Evolutionary conservation across 352 stramenopile genomes (phyloP).

Genomic region (Phytophthora crassamura): DNA sequence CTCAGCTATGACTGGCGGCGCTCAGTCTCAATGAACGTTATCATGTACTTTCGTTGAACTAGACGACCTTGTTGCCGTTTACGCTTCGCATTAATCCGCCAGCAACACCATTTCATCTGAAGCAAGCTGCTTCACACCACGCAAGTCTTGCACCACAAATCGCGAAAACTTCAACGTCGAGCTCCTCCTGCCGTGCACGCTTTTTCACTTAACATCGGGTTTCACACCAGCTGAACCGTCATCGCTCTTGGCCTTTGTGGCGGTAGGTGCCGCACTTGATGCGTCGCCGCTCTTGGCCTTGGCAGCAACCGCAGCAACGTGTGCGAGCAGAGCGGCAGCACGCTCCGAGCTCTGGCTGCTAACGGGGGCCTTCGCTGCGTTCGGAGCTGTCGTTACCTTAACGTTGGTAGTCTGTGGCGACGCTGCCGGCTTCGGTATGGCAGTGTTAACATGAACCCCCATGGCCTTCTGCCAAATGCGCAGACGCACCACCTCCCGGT

Average conservation of each 20-base stretch:
- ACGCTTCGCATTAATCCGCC: background rate
- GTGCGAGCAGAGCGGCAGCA: slow-evolving; percentile 26
- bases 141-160: no score
- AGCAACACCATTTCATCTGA: slow-evolving; percentile 7
- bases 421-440: background rate
- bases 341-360: slow-evolving; percentile 7
- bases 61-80: background rate
- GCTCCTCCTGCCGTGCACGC: background rate
- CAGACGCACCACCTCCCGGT: slow-evolving; percentile 62
- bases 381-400: background rate
- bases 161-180: background rate
- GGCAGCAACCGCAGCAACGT: slow-evolving; percentile 24
- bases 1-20: no score
- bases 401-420: background rate
- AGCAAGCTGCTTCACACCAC: no score
- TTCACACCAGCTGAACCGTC: slow-evolving; percentile 4
- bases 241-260: slow-evolving; percentile 8
- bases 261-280: background rate
- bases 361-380: background rate
- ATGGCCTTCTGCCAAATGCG: slow-evolving; percentile 72
- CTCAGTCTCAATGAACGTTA: no score
- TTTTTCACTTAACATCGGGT: slow-evolving; percentile 6
- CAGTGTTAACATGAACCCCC: slow-evolving; percentile 8
- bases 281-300: background rate
- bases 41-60: slow-evolving; percentile 5